Base-by-base conservation (phyloP, 2,329 filamentous ascomycete species). In the Fusarium concolor region DNA sequence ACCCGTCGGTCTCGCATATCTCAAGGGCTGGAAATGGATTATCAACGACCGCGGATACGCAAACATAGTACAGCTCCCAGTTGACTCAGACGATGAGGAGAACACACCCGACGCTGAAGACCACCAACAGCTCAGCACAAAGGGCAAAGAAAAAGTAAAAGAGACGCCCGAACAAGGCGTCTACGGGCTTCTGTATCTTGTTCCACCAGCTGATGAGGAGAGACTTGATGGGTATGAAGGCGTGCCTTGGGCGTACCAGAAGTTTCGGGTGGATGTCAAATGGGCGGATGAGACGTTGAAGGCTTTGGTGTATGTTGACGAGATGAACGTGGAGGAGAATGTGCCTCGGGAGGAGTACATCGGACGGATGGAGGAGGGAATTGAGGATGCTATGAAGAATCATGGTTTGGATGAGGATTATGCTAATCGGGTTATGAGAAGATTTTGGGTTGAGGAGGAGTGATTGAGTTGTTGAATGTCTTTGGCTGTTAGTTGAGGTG, bases 41-140 rank as follows among this genome's bases (percentile, higher is more conserved):
- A 92, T 93, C 79, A 90, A 89, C 73, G 77, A 80, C 44, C 83
- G 89, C 3, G 89, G 89, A 15, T 92, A 89, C 74, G 90, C 90
- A 38, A 93, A 92, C 73, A 80, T 92, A n/a, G 83, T 88, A 26
- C 74, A 71, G n/a, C 62, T 74, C 4, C 38, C 61, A 12, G 28
- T 51, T 35, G 58, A 62, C 31, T 62, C 58, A 10, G 62, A 65
- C 3, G 51, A 58, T 7, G 64, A 68, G 10, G 46, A 59, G 14
- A 17, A 7, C 6, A 61, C 43, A 2, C 51, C 57, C 2, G 54
- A 57, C 7, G 47, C 44, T 35, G 47, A 51, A 49, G 50, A 49
- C 20, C 53, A 15, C 37, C 41, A 44, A 31, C 29, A 12, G 41
- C 33, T 38, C 29, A 52, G 26, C 42, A 38, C 28, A 10, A 67